Conservation (phyloP, 768 basidiomycete species). For the Pleurotus citrinopileatus region DNA sequence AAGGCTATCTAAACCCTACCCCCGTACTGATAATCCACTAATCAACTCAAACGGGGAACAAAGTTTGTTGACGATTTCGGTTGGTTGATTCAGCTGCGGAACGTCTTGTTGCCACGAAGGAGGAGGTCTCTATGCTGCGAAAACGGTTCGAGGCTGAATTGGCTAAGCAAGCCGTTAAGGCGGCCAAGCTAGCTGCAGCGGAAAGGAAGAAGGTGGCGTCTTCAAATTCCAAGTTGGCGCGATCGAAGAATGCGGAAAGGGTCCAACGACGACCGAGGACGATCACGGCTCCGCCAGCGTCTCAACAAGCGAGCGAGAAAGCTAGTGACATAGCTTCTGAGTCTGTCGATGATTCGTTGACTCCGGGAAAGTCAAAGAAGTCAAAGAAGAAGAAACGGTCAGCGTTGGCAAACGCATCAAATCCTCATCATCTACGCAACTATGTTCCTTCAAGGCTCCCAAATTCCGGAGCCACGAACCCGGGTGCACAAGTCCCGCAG, state of each 20-base stretch:
- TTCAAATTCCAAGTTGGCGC: slow-evolving; percentile 25
- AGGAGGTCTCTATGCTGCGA: slow-evolving; percentile 64
- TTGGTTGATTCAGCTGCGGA: slow-evolving; percentile 55
- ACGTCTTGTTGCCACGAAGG: slow-evolving; percentile 63
- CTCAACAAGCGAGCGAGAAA: slow-evolving; percentile 15
- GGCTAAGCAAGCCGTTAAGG: slow-evolving; percentile 63
- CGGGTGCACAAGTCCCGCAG: slow-evolving; percentile 29
- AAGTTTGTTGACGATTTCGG: slow-evolving; percentile 11
- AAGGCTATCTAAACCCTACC: not conserved
- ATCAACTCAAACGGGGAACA: slow-evolving; percentile 12
- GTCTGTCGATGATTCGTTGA: slow-evolving; percentile 33
- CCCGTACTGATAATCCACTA: slow-evolving; percentile 10
- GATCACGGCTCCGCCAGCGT: slow-evolving; percentile 13
- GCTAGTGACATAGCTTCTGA: slow-evolving; percentile 33
- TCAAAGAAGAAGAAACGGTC: slow-evolving; percentile 93
- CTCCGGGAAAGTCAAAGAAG: slow-evolving; percentile 26
- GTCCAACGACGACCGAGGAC: slow-evolving; percentile 34
- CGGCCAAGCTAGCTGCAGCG: slow-evolving; percentile 49
- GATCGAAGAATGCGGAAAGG: slow-evolving; percentile 33
- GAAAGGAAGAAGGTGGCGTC: slow-evolving; percentile 22
- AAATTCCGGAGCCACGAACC: slow-evolving; percentile 32
- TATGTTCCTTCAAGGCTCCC: slow-evolving; percentile 87
- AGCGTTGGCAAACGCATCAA: slow-evolving; percentile 87
- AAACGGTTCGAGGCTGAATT: slow-evolving; percentile 74
- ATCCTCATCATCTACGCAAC: slow-evolving; percentile 93